These are phyloP conservation scores for Nannochloropsis gaditana DNA, from an alignment of 108 stramenopile species.

Conservation along the genomic window DNA sequence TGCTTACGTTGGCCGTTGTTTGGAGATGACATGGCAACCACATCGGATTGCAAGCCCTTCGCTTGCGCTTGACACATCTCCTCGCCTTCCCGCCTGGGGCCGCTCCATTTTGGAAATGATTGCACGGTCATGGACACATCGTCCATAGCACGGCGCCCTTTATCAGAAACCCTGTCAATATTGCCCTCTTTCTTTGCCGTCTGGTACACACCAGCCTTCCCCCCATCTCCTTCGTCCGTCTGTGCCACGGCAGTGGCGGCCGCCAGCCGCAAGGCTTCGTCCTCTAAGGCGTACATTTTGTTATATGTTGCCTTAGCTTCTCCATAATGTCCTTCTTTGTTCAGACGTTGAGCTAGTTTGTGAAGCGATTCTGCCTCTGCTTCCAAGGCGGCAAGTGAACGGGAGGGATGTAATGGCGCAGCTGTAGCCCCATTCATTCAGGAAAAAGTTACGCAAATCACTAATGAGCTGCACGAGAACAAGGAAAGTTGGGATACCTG, in stretches of 20 bases:
- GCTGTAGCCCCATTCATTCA: no score
- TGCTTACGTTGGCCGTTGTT: no score
- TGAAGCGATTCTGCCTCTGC: neutral
- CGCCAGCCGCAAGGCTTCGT: neutral
- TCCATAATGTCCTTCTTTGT: neutral
- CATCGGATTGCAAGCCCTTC: no score
- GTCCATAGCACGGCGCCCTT: no score
- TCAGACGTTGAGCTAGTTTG: neutral
- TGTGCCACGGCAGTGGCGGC: neutral
- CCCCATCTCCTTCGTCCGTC: neutral
- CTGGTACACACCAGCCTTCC: neutral
- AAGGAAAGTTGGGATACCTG: no score
- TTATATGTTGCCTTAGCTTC: neutral
- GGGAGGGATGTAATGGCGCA: neutral
- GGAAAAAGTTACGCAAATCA: no score
- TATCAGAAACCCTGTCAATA: no score
- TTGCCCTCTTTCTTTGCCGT: neutral
- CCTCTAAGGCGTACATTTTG: neutral
- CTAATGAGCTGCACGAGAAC: no score
- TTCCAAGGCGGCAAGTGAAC: neutral
- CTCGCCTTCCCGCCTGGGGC: neutral
- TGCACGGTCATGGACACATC: neutral
- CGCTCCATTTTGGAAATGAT: neutral
- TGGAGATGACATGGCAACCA: no score
- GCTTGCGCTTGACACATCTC: neutral